Base-by-base conservation (phyloP, 1,139 yeast genomes). In the Geotrichum carabidarum region DNA sequence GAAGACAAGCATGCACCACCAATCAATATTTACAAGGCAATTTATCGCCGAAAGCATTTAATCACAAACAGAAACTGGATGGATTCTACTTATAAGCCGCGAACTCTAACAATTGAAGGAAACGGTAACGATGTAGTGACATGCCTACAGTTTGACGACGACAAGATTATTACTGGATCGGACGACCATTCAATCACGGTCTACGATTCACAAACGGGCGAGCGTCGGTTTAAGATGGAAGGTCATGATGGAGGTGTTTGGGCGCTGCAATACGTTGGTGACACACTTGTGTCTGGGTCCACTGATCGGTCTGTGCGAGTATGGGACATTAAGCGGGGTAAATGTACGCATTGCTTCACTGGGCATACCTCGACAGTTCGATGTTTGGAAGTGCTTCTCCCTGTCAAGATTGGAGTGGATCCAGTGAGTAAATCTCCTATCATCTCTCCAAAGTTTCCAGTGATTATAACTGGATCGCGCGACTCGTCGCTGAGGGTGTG, bases 241-340 rank as follows among this genome's bases (percentile, higher is more conserved):
- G 98, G 97, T 11, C 99, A 93, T 66, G 95, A 87, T 57, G 98
- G 98, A 48, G 99, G 99, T 31, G 99, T 94, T 8, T 93, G 99
- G 99, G 98, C 99, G 0, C 75, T 93, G 67, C 90, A 93, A 69
- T 91, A 90, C 67, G 80, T 80, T 53, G 88, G 88, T n/a, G 72
- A 72, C 58, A 84, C 87, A 1, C 73, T 91, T 44, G 95, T 90
- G 0, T 84, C 94, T 59, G 98, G 97, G 0, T 84, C 95, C 1
- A 90, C 96, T 0, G 98, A 91, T 71, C 78, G 96, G 62, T 84
- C 95, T 0, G 95, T 91, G 7, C 77, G 97, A 56, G 83, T 91
- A 3, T 91, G 98, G 98, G 88, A 90, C 68, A 81, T 89, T 60
- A 74, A 75, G 49, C 80, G 84, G 18, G 90, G 86, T 0, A 76